A percentile compares a stretch with the other conserved stretches of the same genome.
These are phyloP conservation scores for Tetraselmis chui DNA, from an alignment of 139 green algal genomes.

Conservation along the genomic window DNA sequence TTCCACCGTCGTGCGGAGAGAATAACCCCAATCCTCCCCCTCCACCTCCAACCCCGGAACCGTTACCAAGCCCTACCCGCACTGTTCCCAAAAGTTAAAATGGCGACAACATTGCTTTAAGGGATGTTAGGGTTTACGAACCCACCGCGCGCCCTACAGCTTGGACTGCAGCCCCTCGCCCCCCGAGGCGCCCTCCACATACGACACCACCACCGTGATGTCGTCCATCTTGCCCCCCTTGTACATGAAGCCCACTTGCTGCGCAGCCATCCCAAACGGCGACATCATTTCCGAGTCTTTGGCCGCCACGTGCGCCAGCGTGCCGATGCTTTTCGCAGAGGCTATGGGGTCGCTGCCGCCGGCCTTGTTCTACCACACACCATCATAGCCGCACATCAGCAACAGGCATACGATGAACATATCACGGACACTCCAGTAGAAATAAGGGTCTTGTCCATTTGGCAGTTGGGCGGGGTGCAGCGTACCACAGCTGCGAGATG, in stretches of 20 bases:
- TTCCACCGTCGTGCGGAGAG: too few species aligned
- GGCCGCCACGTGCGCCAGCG: conserved; percentile 39
- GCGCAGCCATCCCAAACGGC: conserved; percentile 72
- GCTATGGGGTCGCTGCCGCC: conserved; percentile 28
- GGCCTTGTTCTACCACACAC: background rate
- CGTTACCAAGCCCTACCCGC: too few species aligned
- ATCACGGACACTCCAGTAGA: too few species aligned
- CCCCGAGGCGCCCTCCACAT: conserved; percentile 26
- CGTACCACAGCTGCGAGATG: conserved; percentile 27
- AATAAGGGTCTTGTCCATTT: too few species aligned
- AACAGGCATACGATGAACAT: too few species aligned
- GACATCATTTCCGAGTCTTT: conserved; percentile 60
- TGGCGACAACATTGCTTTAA: too few species aligned
- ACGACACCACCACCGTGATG: conserved; percentile 77
- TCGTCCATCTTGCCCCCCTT: conserved; percentile 80
- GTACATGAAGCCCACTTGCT: conserved; percentile 19
- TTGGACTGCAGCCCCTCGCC: background rate
- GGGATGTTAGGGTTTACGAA: too few species aligned
- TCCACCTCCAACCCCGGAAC: too few species aligned
- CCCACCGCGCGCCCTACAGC: too few species aligned
- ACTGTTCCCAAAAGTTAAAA: too few species aligned
- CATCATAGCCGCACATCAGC: too few species aligned
- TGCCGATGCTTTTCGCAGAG: conserved; percentile 38
- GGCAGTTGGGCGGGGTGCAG: background rate
- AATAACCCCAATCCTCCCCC: too few species aligned